These are phyloP conservation scores for Monosporascus sp. DNA, from an alignment of 2,329 filamentous ascomycete species.

Conservation along the genomic window DNA sequence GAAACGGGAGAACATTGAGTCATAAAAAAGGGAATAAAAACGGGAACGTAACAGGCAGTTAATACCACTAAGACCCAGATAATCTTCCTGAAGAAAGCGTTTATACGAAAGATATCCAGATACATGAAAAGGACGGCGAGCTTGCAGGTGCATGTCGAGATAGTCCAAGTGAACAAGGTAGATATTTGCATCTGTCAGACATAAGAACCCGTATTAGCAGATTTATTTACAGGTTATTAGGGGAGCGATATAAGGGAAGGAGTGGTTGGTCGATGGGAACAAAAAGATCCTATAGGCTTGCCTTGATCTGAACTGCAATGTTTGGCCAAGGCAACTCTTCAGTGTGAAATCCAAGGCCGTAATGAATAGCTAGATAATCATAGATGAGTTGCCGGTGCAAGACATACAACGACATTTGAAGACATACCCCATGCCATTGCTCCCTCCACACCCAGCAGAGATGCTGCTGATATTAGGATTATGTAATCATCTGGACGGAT, in stretches of 20 bases:
- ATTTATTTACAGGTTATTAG: not conserved
- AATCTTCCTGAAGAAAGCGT: not conserved
- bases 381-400: not conserved
- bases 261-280: not conserved
- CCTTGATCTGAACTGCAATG: slow-evolving; percentile 3
- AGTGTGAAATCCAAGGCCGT: slow-evolving; percentile 2
- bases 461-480: not conserved
- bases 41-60: not conserved
- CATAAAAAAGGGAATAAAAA: slow-evolving; percentile 4
- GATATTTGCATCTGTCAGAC: not conserved
- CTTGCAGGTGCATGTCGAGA: slow-evolving; percentile 4
- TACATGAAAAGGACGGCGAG: slow-evolving; percentile 4
- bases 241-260: not conserved
- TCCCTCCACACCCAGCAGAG: not conserved
- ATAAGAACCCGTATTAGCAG: not conserved
- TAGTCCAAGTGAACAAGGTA: slow-evolving; percentile 6
- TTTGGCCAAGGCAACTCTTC: not conserved
- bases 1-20: slow-evolving; percentile 3
- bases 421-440: not conserved
- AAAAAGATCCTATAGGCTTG: not conserved
- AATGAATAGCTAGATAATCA: not conserved
- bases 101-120: slow-evolving; percentile 2
- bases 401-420: not conserved
- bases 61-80: slow-evolving; percentile 1
- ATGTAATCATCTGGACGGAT: slow-evolving; percentile 3